Evolutionary conservation across 345 rosid species (phyloP).

Genomic region (Lepidium sativum): DNA sequence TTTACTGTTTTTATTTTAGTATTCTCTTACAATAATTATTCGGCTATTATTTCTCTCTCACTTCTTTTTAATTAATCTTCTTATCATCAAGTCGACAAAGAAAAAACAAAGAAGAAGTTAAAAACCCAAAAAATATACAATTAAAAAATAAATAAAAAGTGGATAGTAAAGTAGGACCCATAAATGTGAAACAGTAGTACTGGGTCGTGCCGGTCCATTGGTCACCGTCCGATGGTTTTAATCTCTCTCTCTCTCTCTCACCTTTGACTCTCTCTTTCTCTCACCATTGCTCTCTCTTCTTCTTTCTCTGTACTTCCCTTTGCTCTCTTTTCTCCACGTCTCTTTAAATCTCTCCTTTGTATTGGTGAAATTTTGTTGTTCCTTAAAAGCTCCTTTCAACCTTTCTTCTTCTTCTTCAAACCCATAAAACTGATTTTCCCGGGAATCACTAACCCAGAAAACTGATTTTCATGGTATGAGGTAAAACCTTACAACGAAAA

Average conservation of each 20-base stretch:
- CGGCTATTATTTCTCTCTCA: not conserved
- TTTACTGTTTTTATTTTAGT: not conserved
- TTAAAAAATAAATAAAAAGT: not conserved
- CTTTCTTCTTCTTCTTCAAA: not conserved
- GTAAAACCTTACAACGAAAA: too few relatives aligned
- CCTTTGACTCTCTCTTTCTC: not conserved
- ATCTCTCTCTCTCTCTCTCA: not conserved
- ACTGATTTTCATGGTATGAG: too few relatives aligned
- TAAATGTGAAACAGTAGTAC: not conserved
- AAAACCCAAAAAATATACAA: too few relatives aligned
- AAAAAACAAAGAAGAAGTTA: too few relatives aligned
- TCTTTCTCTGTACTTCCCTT: not conserved
- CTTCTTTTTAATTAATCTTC: too few relatives aligned
- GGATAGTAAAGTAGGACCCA: constrained; percentile 13
- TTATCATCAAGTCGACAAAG: too few relatives aligned
- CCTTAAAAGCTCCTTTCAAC: not conserved
- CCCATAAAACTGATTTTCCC: too few relatives aligned
- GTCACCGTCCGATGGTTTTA: too few relatives aligned
- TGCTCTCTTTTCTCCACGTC: not conserved
- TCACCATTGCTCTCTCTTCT: not conserved
- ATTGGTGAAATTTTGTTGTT: not conserved
- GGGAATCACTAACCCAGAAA: too few relatives aligned
- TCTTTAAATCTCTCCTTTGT: not conserved
- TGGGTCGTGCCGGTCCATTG: too few relatives aligned
- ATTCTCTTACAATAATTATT: not conserved